A percentile compares a stretch with the other conserved stretches of the same genome.
These are phyloP conservation scores for Baeospora myosura DNA, from an alignment of 1,284 basidiomycete genomes.

Conservation along the genomic window DNA sequence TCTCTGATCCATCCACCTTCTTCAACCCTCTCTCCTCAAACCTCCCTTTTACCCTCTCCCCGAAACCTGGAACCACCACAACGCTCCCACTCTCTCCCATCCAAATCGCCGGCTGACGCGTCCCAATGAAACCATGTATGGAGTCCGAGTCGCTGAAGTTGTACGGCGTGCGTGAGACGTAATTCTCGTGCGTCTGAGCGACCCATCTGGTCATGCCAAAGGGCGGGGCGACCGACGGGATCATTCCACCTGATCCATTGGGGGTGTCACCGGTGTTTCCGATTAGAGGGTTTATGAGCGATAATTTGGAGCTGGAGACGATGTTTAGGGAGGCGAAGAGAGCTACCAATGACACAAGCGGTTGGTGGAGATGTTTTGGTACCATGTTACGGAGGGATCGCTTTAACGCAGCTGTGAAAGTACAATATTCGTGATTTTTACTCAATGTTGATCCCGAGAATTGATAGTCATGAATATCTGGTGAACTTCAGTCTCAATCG, in stretches of 20 bases:
- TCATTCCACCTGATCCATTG: slow-evolving; percentile 59
- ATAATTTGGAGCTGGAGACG: neutral
- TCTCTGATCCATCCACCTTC: slow-evolving; percentile 54
- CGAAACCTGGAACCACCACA: slow-evolving; percentile 56
- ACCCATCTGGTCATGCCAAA: slow-evolving; percentile 83
- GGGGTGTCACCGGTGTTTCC: slow-evolving; percentile 68
- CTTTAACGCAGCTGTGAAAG: too few species aligned
- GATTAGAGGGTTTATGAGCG: slow-evolving; percentile 34
- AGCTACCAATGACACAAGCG: too few species aligned
- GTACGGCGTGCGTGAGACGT: slow-evolving; percentile 73
- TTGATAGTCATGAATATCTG: too few species aligned
- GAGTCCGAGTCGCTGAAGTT: slow-evolving; percentile 53
- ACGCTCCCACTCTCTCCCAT: slow-evolving; percentile 79
- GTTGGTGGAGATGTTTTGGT: too few species aligned
- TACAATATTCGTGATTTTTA: too few species aligned
- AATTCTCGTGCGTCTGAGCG: slow-evolving; percentile 63
- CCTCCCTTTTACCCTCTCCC: slow-evolving; percentile 35
- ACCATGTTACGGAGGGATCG: too few species aligned
- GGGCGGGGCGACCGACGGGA: slow-evolving; percentile 57
- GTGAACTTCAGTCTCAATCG: too few species aligned
- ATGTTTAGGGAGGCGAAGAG: too few species aligned
- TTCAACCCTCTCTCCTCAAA: slow-evolving; percentile 59
- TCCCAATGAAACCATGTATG: slow-evolving; percentile 72
- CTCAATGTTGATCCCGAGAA: too few species aligned
- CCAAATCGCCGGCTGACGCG: slow-evolving; percentile 85